phyloP scores from a whole-genome alignment of 805 yeast genomes.

The Vanderwaltozyma verrucispora region DNA sequence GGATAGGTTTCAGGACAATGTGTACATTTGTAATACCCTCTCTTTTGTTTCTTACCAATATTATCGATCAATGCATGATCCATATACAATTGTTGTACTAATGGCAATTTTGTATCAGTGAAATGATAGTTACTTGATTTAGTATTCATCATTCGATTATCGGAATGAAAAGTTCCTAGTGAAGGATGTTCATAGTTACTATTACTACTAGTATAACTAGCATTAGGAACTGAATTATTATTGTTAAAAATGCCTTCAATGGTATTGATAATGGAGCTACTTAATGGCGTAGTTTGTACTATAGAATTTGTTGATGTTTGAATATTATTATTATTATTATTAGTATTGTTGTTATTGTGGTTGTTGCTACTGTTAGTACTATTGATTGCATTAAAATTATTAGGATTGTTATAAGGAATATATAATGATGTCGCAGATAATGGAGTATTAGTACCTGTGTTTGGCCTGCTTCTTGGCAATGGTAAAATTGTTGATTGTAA shows the following conservation, averaged over 20 bases:
- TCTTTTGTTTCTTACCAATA: constrained; percentile 27
- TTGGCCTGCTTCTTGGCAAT: background rate
- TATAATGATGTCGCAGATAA: background rate
- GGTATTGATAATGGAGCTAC: too few relatives aligned
- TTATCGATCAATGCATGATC: constrained; percentile 20
- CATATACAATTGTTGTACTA: constrained; percentile 17
- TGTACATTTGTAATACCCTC: constrained; percentile 37
- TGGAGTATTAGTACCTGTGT: background rate
- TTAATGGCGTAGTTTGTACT: too few relatives aligned
- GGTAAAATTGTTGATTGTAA: background rate
- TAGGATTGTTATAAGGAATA: background rate
- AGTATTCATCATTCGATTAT: too few relatives aligned
- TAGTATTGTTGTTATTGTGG: too few relatives aligned
- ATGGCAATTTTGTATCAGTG: background rate
- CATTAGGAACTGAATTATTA: too few relatives aligned
- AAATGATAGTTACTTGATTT: too few relatives aligned
- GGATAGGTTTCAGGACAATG: constrained; percentile 36
- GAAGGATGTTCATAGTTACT: too few relatives aligned
- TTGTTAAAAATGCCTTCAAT: too few relatives aligned
- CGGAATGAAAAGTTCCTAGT: too few relatives aligned
- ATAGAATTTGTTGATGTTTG: too few relatives aligned
- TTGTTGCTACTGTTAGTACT: background rate
- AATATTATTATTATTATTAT: too few relatives aligned
- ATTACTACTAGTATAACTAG: too few relatives aligned
- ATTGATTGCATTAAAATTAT: background rate